These are phyloP conservation scores for Cyanidiococcus yangmingshanensis DNA, from an alignment of 23 red algal species.

Conservation along the genomic window DNA sequence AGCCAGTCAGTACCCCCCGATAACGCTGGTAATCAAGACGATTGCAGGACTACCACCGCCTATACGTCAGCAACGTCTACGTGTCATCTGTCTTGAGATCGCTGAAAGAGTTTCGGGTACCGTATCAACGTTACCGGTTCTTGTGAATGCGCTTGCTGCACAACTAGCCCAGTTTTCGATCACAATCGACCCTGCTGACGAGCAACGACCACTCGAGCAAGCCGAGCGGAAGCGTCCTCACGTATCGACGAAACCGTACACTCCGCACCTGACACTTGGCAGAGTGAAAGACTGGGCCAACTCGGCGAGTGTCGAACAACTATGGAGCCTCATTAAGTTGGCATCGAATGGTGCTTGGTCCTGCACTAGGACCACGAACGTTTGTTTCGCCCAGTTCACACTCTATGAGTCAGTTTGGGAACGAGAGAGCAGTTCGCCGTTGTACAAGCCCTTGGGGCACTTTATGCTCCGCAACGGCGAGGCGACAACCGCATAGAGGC, in stretches of 20 bases:
- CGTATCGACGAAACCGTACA: neutral
- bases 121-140: neutral
- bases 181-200: neutral
- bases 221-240: neutral
- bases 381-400: neutral
- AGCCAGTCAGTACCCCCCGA: neutral
- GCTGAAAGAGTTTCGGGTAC: neutral
- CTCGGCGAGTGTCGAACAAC: neutral
- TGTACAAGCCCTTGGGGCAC: neutral
- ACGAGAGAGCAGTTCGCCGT: neutral
- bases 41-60: neutral
- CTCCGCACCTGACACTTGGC: conserved; percentile 9
- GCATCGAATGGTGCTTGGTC: neutral
- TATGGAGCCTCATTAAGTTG: neutral
- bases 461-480: no score
- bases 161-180: neutral
- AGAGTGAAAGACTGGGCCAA: neutral
- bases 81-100: neutral
- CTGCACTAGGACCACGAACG: neutral
- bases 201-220: neutral
- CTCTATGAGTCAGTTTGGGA: neutral
- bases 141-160: neutral
- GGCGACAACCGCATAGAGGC: no score
- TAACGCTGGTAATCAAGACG: neutral
- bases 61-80: neutral